A percentile compares a stretch with the other conserved stretches of the same genome.
Conservation (phyloP, 169 alveolate genomes). For the Plasmodium vinckei region DNA sequence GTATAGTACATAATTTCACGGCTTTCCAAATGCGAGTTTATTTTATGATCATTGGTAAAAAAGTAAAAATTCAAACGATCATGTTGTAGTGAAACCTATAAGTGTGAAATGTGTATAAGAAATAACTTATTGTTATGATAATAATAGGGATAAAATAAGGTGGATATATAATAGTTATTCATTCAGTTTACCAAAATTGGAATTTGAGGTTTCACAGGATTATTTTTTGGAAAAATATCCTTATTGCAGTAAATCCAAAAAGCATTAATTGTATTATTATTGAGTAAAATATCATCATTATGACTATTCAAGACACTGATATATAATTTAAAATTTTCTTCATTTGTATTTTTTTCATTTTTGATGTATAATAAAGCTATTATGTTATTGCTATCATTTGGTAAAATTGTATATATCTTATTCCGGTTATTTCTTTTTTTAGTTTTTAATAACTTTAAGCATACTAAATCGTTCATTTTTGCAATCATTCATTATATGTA, state of each 20-base stretch:
- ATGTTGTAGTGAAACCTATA: conserved; percentile 25
- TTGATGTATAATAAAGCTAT: conserved; percentile 42
- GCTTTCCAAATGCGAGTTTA: conserved; percentile 24
- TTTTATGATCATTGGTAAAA: conserved; percentile 20
- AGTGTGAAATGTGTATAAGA: background rate
- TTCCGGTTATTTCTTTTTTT: conserved; percentile 26
- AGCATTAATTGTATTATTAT: conserved; percentile 30
- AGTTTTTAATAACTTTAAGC: conserved; percentile 51
- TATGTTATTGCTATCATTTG: conserved; percentile 35
- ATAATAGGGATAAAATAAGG: too few species aligned
- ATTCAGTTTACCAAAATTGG: conserved; percentile 48
- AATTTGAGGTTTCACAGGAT: conserved; percentile 27
- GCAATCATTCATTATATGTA: background rate
- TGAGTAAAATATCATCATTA: conserved; percentile 26
- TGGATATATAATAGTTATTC: too few species aligned
- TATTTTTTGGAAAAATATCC: conserved; percentile 32
- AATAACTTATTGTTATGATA: too few species aligned
- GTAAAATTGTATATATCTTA: conserved; percentile 30
- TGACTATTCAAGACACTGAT: conserved; percentile 29
- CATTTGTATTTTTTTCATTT: background rate
- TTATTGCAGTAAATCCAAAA: conserved; percentile 42
- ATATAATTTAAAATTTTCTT: conserved; percentile 40
- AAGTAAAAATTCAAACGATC: conserved; percentile 15
- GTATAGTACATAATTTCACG: conserved; percentile 15
- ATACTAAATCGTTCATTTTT: conserved; percentile 30